phyloP scores from a whole-genome alignment of 441 rosid species.

The Brassica balearica region DNA sequence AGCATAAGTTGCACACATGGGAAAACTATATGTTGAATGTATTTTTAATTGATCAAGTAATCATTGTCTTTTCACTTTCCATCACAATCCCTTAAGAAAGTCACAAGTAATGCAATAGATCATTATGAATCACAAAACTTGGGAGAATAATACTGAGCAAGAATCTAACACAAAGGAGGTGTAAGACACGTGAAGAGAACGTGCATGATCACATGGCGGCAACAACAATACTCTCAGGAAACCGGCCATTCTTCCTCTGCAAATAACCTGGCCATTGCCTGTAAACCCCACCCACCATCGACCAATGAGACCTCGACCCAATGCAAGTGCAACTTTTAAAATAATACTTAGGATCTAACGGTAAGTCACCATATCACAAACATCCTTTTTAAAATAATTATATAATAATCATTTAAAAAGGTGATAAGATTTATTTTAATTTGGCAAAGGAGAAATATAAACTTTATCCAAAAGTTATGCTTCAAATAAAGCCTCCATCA shows the following conservation, averaged over 20 bases:
- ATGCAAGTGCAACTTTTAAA: slow-evolving; percentile 35
- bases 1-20: slow-evolving; percentile 36
- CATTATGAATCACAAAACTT: slow-evolving; percentile 16
- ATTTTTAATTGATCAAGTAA: slow-evolving; percentile 20
- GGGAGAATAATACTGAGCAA: slow-evolving; percentile 25
- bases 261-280: slow-evolving; percentile 26
- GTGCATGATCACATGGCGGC: slow-evolving; percentile 37
- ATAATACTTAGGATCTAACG: neutral
- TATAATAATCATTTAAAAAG: slow-evolving; percentile 19
- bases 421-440: slow-evolving; percentile 14
- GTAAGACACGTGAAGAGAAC: slow-evolving; percentile 43
- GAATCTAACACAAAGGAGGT: slow-evolving; percentile 41
- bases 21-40: neutral
- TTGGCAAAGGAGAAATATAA: neutral
- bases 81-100: slow-evolving; percentile 11
- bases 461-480: slow-evolving; percentile 50
- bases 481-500: slow-evolving; percentile 30
- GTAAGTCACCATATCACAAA: slow-evolving; percentile 29
- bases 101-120: neutral
- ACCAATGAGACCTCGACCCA: slow-evolving; percentile 37
- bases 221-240: slow-evolving; percentile 5
- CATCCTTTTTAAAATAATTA: neutral
- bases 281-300: slow-evolving; percentile 40
- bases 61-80: slow-evolving; percentile 2
- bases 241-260: slow-evolving; percentile 35